phyloP scores from a whole-genome alignment of 2,329 filamentous ascomycete genomes.

The Hypoxylon sp. region DNA sequence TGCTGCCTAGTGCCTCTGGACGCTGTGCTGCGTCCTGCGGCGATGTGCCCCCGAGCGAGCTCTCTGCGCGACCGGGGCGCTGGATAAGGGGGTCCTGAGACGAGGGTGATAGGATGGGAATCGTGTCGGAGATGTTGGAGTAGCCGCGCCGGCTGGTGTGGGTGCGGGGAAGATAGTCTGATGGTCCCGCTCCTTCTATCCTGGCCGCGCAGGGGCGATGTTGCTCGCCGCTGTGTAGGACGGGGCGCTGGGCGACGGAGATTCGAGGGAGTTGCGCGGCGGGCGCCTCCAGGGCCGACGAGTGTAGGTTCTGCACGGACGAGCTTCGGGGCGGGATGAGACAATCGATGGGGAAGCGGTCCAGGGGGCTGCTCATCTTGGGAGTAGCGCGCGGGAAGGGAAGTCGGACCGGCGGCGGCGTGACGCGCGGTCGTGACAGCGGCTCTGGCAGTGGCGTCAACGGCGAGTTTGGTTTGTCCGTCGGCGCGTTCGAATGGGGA shows the following conservation, averaged over 20 bases:
- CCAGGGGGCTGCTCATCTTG: slow-evolving; percentile 7
- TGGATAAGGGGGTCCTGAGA: neutral
- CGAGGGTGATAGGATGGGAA: neutral
- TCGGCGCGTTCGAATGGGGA: neutral
- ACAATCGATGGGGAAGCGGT: neutral
- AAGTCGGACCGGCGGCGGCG: neutral
- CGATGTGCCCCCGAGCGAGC: neutral
- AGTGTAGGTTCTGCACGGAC: neutral
- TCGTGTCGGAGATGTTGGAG: neutral
- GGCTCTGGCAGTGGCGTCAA: neutral
- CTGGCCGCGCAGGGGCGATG: neutral
- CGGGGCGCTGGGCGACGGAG: neutral
- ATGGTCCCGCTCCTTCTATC: neutral
- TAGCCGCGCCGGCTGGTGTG: neutral
- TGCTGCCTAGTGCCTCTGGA: slow-evolving; percentile 6
- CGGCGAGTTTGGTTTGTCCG: neutral
- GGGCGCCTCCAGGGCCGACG: slow-evolving; percentile 6
- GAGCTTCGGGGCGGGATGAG: slow-evolving; percentile 25
- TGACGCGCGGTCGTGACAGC: neutral
- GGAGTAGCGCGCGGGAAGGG: neutral
- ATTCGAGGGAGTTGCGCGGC: slow-evolving; percentile 4
- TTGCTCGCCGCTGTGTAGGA: neutral
- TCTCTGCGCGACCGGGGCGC: too few relatives aligned
- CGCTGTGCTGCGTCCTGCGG: slow-evolving; percentile 23
- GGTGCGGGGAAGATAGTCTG: neutral